Base-by-base conservation (phyloP, 768 basidiomycete genomes). In the Clathrus columnatus region DNA sequence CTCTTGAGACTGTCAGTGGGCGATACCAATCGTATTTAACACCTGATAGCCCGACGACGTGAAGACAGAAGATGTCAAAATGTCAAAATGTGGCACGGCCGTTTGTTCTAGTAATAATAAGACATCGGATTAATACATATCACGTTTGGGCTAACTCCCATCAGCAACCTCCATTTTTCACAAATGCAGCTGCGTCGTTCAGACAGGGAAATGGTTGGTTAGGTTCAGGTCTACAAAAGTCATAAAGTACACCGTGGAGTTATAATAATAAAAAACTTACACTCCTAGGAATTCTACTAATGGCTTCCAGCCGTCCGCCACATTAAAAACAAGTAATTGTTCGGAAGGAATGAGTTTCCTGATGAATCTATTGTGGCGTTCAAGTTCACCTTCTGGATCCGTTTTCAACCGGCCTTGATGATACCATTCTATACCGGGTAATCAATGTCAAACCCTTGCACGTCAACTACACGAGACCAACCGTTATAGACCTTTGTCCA, bases 261-360 rank as follows among this genome's bases (percentile, higher is more conserved):
- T 21, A 14, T 23, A 43, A 20, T n/a, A 26, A 14, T 43, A 54
- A 18, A 6, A 23, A 17, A 54, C 52, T 44, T 45, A 54, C 52
- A 54, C 52, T 16, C 52, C 52, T 2, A 54, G 29, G 29, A 46
- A 54, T 46, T 54, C 43, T 7, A 46, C 41, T n/a, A 54, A 18
- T 26, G 26, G 43, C 5, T 54, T 45, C 52, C 52, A 54, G 8
- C 52, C 52, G 5, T 54, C 52, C 14, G 42, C 44, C 16, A 54
- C 52, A 45, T 54, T 42, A 24, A 45, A 54, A 45, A 54, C 44
- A 24, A 54, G 44, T 17, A 54, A 45, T 21, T 54, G 6, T 17
- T 54, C 41, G 4, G 52, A 10, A 7, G 52, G 52, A 46, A 54
- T 54, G n/a, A 54, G n/a, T 24, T 24, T 5, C 21, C 28, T 54